A percentile compares a stretch with the other conserved stretches of the same genome.
These are phyloP conservation scores for Podospora fimiseda DNA, from an alignment of 495 filamentous ascomycete genomes.

Conservation along the genomic window DNA sequence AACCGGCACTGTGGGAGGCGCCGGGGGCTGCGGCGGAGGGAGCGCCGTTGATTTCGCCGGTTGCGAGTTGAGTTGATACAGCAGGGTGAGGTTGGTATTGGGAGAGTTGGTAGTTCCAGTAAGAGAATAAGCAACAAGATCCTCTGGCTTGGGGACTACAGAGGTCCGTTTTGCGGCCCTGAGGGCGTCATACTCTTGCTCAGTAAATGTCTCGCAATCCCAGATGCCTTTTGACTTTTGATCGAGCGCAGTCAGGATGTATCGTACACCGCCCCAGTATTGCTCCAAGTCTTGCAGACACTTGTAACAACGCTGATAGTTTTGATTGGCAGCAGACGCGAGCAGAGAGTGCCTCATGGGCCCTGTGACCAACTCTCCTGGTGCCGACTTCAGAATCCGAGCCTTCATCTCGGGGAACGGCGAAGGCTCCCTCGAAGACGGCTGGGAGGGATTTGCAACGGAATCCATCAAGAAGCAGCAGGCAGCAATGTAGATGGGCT, in stretches of 20 bases:
- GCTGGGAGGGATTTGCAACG: conserved; percentile 51
- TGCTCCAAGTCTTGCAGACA: conserved; percentile 66
- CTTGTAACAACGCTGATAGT: conserved; percentile 78
- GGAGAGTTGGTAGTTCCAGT: conserved; percentile 78
- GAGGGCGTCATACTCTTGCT: conserved; percentile 68
- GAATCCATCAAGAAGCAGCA: conserved; percentile 82
- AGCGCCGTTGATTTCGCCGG: conserved; percentile 12
- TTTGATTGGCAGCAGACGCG: conserved; percentile 66
- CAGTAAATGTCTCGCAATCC: conserved; percentile 71
- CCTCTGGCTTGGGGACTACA: conserved; percentile 25
- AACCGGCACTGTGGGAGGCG: conserved; percentile 18
- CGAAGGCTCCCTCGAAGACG: conserved; percentile 47
- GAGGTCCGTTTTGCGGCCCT: conserved; percentile 49
- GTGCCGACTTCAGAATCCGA: conserved; percentile 8
- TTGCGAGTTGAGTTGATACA: conserved; percentile 49
- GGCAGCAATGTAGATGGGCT: conserved; percentile 84
- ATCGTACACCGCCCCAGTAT: conserved; percentile 81
- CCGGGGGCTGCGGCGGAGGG: conserved; percentile 16
- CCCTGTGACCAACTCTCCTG: not conserved
- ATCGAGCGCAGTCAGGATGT: conserved; percentile 79
- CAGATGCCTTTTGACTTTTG: conserved; percentile 79
- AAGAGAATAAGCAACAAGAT: conserved; percentile 61
- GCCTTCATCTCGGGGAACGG: conserved; percentile 29
- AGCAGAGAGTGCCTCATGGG: conserved; percentile 65
- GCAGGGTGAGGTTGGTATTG: conserved; percentile 66